A percentile compares a stretch with the other conserved stretches of the same genome.
phyloP scores from a whole-genome alignment of 2,329 filamentous ascomycete genomes.

The Penicillium sp. region DNA sequence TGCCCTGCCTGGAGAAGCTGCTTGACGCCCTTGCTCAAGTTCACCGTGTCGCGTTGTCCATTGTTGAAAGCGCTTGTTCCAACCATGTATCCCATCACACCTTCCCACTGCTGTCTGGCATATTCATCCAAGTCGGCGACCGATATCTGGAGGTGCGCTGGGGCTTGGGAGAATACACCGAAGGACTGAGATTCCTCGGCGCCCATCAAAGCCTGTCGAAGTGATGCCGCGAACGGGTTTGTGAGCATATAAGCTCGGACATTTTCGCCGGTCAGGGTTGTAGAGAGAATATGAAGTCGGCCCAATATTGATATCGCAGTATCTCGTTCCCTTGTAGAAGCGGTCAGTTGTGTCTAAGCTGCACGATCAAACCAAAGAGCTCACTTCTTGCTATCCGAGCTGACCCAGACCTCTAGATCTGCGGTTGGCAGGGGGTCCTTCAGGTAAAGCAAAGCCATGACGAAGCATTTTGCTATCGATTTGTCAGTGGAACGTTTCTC shows the following conservation, averaged over 20 bases:
- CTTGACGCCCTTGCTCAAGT: conserved; percentile 76
- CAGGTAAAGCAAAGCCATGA: conserved; percentile 94
- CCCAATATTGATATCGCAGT: conserved; percentile 79
- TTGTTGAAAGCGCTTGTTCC: conserved; percentile 52
- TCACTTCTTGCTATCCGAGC: conserved; percentile 62
- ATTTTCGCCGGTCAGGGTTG: conserved; percentile 60
- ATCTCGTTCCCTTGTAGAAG: conserved; percentile 67
- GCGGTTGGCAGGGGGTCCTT: conserved; percentile 74
- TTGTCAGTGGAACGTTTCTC: conserved; percentile 12
- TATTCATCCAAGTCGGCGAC: conserved; percentile 78
- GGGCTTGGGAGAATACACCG: conserved; percentile 74
- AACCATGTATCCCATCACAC: conserved; percentile 93
- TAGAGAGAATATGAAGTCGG: conserved; percentile 81
- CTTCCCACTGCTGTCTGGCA: conserved; percentile 89
- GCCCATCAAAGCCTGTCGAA: conserved; percentile 84
- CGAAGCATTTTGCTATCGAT: conserved; percentile 79
- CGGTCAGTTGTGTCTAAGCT: not conserved
- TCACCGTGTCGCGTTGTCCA: conserved; percentile 47
- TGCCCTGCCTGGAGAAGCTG: conserved; percentile 77
- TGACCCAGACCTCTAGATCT: conserved; percentile 85
- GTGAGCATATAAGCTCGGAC: conserved; percentile 75
- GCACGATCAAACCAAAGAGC: conserved; percentile 12
- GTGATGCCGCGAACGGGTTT: conserved; percentile 76
- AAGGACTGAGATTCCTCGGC: conserved; percentile 85
- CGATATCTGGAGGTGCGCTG: conserved; percentile 64